Base-by-base conservation (phyloP, 1,284 basidiomycete species). In the Bjerkandera adusta region DNA sequence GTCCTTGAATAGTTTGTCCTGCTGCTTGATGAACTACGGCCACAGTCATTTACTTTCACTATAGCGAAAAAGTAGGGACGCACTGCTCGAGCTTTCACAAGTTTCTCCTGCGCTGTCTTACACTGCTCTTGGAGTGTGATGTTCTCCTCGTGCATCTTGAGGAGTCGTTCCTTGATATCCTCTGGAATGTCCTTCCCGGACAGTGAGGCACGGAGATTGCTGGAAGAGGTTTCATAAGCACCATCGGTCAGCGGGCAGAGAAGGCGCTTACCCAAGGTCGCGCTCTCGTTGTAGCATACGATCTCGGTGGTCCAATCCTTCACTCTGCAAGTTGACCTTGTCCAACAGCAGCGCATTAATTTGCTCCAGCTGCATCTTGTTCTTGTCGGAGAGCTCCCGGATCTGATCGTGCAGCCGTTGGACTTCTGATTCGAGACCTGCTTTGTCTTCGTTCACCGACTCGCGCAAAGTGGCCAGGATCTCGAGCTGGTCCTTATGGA, bases 301-400 rank as follows among this genome's bases (percentile, higher is more conserved):
- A 61, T 95, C 92, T 49, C 91, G 74, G 58, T 92, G 88, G 24
- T 83, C 83, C 54, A 95, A 91, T 20, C 89, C 84, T 38, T 92
- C 89, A 54, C 82, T 85, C 65, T 97, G 95, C 37, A 97, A 67
- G 56, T 80, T 89, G 48, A 97, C 86, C 71, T 97, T 97, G 64
- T 97, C 95, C 46, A 96, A 72, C 2, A 98, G 70, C 29, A 97
- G 73, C 4, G 68, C 77, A 57, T 94, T 93, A 62, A 94, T 82
- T 65, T 96, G 92, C 68, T 95, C 92, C 34, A 94, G 79, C 60
- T 95, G 91, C 84, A 94, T 90, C 58, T 84, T 78, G 63, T 89
- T 90, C 74, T 92, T 93, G 57, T 96, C 92, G 34, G 71, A 71
- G 3, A 91, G 72, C 21, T 86, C 83, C 48, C 77, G 80, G 59